These are phyloP conservation scores for Maudiozyma serrabonitensis DNA, from an alignment of 805 yeast species.

Conservation along the genomic window DNA sequence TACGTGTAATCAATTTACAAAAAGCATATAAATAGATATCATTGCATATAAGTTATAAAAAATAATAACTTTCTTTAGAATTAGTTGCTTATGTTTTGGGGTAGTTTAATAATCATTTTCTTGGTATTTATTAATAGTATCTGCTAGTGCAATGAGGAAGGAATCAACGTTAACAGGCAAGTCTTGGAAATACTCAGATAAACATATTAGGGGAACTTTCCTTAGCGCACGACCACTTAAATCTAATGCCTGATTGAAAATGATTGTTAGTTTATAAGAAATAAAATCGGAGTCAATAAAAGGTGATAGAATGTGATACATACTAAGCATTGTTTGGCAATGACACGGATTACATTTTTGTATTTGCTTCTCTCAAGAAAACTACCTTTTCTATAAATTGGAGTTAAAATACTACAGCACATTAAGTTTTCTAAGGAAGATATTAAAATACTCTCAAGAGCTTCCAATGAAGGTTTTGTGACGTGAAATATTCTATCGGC, in stretches of 20 bases:
- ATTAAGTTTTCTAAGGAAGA: slow-evolving; percentile 22
- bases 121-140: background rate
- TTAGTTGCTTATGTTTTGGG: too few species aligned
- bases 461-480: slow-evolving; percentile 28
- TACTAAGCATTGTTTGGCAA: slow-evolving; percentile 21
- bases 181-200: slow-evolving; percentile 20
- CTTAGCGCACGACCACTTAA: slow-evolving; percentile 26
- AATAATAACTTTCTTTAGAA: too few species aligned
- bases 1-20: background rate
- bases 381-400: background rate
- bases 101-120: background rate
- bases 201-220: slow-evolving; percentile 22
- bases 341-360: slow-evolving; percentile 6
- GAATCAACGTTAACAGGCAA: slow-evolving; percentile 19
- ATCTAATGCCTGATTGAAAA: slow-evolving; percentile 8
- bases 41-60: background rate
- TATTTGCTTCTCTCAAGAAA: slow-evolving; percentile 1
- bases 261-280: slow-evolving; percentile 4
- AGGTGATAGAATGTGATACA: slow-evolving; percentile 6
- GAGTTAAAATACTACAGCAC: background rate
- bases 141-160: slow-evolving; percentile 21
- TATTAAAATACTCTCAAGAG: slow-evolving; percentile 25
- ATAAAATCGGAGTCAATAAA: too few species aligned
- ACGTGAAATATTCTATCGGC: slow-evolving; percentile 32
- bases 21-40: background rate